A percentile compares a stretch with the other conserved stretches of the same genome.
Evolutionary conservation across 2,329 filamentous ascomycete genomes (phyloP).

Genomic region (Cercospora zeina): DNA sequence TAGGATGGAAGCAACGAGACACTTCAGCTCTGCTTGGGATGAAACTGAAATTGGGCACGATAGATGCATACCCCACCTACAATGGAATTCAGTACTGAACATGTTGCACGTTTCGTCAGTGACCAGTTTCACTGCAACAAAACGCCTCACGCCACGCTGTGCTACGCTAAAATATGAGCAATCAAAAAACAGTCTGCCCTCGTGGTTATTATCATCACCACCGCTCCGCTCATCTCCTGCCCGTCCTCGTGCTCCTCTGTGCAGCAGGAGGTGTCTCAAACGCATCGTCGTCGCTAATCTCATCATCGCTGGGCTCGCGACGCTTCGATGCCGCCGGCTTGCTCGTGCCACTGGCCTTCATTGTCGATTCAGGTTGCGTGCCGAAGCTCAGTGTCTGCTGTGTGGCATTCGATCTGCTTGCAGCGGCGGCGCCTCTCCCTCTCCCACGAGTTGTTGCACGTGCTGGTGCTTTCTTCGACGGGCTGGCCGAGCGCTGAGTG

Average conservation of each 20-base stretch:
- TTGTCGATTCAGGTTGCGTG: constrained; percentile 24
- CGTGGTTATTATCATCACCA: not conserved
- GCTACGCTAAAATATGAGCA: constrained; percentile 17
- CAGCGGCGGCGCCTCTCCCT: constrained; percentile 19
- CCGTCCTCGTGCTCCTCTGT: constrained; percentile 26
- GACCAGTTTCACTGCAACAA: not conserved
- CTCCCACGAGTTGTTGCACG: constrained; percentile 25
- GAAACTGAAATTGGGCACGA: not conserved
- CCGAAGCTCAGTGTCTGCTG: constrained; percentile 31
- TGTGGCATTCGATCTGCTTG: constrained; percentile 18
- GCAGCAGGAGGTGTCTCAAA: constrained; percentile 41
- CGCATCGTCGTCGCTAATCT: constrained; percentile 44
- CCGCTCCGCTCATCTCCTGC: constrained; percentile 20
- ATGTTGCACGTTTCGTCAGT: not conserved
- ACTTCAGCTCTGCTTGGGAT: not conserved
- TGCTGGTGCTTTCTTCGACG: constrained; percentile 33
- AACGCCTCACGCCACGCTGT: constrained; percentile 19
- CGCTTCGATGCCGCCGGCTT: constrained; percentile 30
- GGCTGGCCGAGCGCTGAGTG: constrained; percentile 25
- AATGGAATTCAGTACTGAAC: not conserved
- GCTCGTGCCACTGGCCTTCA: constrained; percentile 19
- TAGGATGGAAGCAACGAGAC: not conserved
- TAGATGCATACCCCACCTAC: no score
- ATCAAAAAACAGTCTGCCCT: not conserved
- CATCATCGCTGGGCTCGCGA: constrained; percentile 44